Conservation (phyloP, 495 filamentous ascomycete genomes). For the Aspergillus baeticus region DNA sequence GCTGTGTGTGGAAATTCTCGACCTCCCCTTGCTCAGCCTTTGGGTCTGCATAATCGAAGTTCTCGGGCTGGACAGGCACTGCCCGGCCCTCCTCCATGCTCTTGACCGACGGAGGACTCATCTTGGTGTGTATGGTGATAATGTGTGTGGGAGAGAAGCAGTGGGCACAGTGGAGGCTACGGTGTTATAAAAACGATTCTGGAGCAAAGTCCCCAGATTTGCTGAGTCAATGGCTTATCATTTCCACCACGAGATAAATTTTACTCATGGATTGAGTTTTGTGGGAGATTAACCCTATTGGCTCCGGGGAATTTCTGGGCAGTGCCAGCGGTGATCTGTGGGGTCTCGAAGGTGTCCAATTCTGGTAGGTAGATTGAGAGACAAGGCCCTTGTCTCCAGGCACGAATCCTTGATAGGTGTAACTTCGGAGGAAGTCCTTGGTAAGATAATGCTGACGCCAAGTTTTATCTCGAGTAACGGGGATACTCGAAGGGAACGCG, state of each 20-base stretch:
- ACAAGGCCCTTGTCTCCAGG: no score
- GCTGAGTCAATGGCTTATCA: constrained; percentile 15
- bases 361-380: neutral
- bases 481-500: neutral
- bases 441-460: constrained; percentile 2
- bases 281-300: constrained; percentile 9
- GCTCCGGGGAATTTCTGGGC: neutral
- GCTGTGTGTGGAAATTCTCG: constrained; percentile 20
- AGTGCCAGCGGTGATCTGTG: constrained; percentile 4
- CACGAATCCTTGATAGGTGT: neutral
- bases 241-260: constrained; percentile 17
- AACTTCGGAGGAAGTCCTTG: neutral
- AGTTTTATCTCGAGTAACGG: neutral
- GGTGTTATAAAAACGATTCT: constrained; percentile 5
- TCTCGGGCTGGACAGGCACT: constrained; percentile 1
- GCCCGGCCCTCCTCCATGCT: constrained; percentile 19
- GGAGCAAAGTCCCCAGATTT: constrained; percentile 1
- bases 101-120: constrained; percentile 22
- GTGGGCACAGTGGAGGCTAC: neutral
- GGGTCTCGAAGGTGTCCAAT: constrained; percentile 1
- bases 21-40: constrained; percentile 21
- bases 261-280: constrained; percentile 12
- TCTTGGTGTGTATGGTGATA: constrained; percentile 4
- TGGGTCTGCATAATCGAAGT: constrained; percentile 21
- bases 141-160: neutral